Evolutionary conservation across 2,329 filamentous ascomycete species (phyloP), one percentile per base, ranked within the genome.

Genomic region (Aspergillus quadrilineatus): DNA sequence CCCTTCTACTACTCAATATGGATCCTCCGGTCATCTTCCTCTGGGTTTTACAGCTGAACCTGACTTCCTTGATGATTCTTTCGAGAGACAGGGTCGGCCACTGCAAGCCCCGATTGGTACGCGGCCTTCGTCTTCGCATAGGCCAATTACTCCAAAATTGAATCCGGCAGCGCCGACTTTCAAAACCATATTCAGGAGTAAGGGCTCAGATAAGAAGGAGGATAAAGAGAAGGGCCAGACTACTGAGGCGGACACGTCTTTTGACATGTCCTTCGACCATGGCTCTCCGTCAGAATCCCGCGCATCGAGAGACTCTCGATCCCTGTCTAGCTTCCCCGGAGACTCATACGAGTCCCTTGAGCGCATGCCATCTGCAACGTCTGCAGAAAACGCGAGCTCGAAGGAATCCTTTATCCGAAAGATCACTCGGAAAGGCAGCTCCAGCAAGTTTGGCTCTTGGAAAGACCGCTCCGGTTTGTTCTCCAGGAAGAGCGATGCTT

Each of bases 161-260:
- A 97, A 99, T 66, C 94, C 94, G 6, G 85, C 90, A 6, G 94
- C 93, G 0, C 92, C 92, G 7, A 90, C 89, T 0, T 97, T 97
- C 70, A 93, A 89, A 74, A 87, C 82, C 8, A 82, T 86, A 37
- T 84, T 94, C 14, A 61, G 86, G 22, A 22, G 22, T 65, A 75
- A 73, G 63, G 77, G 73, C 50, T 75, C 76, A 37, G 75, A 78
- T 51, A 72, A 49, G 22, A 53, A 53, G 50, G 50, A 76, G 57
- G 76, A 75, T 54, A 80, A 77, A 63, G 75, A 77, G 52, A 75
- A 70, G 48, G 71, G 73, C 34, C 73, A 70, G 55, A 64, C 59
- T 12, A 73, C 71, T 41, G 65, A 67, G 12, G 34, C 58, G 7
- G 67, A 69, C 12, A 60, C 54, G 8, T 58, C 64, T 8, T 68